These are phyloP conservation scores for Przewalskia tangutica DNA, from an alignment of 257 asterid genomes.

Conservation along the genomic window DNA sequence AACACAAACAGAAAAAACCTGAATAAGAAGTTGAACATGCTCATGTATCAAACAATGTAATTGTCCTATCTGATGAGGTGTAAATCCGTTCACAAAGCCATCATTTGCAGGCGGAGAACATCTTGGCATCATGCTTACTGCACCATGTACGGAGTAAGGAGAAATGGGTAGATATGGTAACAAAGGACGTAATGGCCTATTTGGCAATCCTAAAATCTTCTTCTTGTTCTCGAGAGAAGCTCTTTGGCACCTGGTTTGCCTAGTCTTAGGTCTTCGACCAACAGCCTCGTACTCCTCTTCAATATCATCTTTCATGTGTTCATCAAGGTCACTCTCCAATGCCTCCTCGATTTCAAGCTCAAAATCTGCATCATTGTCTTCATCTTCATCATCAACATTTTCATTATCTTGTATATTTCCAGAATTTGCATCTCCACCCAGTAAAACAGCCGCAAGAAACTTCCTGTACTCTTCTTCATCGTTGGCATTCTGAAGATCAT, in stretches of 20 bases:
- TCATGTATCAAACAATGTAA: slow-evolving; percentile 85
- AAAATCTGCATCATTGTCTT: slow-evolving; percentile 97
- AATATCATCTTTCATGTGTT: slow-evolving; percentile 29
- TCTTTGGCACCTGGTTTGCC: slow-evolving; percentile 62
- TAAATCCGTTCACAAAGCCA: slow-evolving; percentile 58
- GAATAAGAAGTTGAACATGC: slow-evolving; percentile 87
- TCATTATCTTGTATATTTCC: slow-evolving; percentile 40
- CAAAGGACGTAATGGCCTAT: slow-evolving; percentile 70
- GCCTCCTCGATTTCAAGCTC: slow-evolving; percentile 99
- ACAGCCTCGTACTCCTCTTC: slow-evolving; percentile 16
- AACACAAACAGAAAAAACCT: slow-evolving; percentile 72
- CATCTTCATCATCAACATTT: slow-evolving; percentile 87
- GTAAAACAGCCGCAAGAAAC: slow-evolving; percentile 84
- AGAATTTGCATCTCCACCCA: slow-evolving; percentile 54
- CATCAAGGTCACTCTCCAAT: slow-evolving; percentile 88
- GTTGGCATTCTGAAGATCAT: slow-evolving; percentile 79
- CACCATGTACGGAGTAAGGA: slow-evolving; percentile 37
- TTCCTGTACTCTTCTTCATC: slow-evolving; percentile 88
- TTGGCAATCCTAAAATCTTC: slow-evolving; percentile 39
- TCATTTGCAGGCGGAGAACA: slow-evolving; percentile 31
- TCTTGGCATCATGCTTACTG: slow-evolving; percentile 28
- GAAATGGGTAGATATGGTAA: slow-evolving; percentile 54
- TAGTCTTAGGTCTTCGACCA: slow-evolving; percentile 41
- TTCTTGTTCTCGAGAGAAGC: slow-evolving; percentile 34
- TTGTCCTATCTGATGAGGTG: slow-evolving; percentile 88